Percentiles rank a stretch among this genome's conserved stretches.
Evolutionary conservation across 192 early-diverging fungal genomes (phyloP).

Genomic region (Podila verticillata): DNA sequence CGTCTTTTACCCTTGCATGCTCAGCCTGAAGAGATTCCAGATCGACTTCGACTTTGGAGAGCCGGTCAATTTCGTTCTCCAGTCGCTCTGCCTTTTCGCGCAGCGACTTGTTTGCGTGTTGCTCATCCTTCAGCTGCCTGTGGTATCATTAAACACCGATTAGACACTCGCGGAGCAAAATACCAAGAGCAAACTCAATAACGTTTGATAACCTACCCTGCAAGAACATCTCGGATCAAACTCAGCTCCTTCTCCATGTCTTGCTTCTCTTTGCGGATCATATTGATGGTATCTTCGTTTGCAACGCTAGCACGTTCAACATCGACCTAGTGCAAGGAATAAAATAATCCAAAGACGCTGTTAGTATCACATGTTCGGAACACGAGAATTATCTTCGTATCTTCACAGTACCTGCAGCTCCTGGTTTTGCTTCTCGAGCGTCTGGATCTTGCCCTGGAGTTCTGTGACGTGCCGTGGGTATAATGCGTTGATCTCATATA

Average conservation of each 20-base stretch:
- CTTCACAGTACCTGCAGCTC: constrained; percentile 52
- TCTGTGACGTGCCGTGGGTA: constrained; percentile 59
- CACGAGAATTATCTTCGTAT: not conserved
- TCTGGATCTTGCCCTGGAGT: constrained; percentile 57
- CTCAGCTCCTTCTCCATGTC: constrained; percentile 47
- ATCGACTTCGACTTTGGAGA: constrained; percentile 31
- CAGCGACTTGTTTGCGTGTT: constrained; percentile 18
- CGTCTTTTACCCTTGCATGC: constrained; percentile 21
- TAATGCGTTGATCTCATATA: constrained; percentile 61
- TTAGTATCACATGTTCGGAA: not conserved
- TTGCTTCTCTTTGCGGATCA: constrained; percentile 50
- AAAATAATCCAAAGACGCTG: not conserved
- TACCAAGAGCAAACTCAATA: not conserved
- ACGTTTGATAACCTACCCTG: constrained; percentile 17
- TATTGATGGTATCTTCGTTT: constrained; percentile 53
- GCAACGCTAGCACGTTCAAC: constrained; percentile 51
- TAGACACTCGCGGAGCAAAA: not conserved
- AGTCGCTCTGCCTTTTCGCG: constrained; percentile 28
- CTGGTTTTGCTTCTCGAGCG: constrained; percentile 58
- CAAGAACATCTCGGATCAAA: constrained; percentile 35
- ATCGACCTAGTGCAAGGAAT: constrained; percentile 27
- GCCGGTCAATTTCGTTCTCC: constrained; percentile 30
- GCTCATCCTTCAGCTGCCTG: constrained; percentile 42
- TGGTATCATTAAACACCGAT: not conserved
- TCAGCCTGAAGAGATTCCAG: constrained; percentile 28